Percentiles rank a stretch among this genome's conserved stretches.
phyloP scores from a whole-genome alignment of 257 asterid species.

The Eustoma russellianum region DNA sequence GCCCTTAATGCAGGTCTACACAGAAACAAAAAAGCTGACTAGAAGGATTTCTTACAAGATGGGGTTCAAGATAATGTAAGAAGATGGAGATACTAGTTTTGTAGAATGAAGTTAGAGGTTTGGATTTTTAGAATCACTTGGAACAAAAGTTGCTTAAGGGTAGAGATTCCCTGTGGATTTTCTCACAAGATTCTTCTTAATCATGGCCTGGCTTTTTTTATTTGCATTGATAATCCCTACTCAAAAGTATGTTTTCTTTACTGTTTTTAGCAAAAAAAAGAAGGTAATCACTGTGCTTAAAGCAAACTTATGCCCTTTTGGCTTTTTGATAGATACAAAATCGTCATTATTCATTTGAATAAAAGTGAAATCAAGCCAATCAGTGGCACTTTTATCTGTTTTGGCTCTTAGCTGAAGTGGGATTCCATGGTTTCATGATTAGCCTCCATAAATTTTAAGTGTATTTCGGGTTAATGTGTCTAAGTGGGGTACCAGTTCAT shows the following conservation, averaged over 20 bases:
- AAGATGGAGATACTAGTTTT: conserved; percentile 3
- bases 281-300: conserved; percentile 6
- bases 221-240: conserved; percentile 7
- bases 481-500: no score
- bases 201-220: not conserved
- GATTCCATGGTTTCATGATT: no score
- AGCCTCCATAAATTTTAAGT: no score
- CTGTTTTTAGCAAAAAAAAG: conserved; percentile 1
- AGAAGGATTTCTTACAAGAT: conserved; percentile 1
- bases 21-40: not conserved
- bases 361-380: no score
- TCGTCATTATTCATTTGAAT: no score
- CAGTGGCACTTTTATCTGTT: no score
- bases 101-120: conserved; percentile 7
- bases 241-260: conserved; percentile 6
- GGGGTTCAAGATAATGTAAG: conserved; percentile 1
- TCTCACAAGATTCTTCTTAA: conserved; percentile 13
- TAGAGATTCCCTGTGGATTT: conserved; percentile 50
- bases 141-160: conserved; percentile 87
- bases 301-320: not conserved
- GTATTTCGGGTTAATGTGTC: no score
- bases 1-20: no score
- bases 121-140: conserved; percentile 65
- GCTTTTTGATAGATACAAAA: no score
- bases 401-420: no score